Percentiles rank a stretch among this genome's conserved stretches.
These are phyloP conservation scores for Tanozyma kutaoensis DNA, from an alignment of 805 yeast species.

Conservation along the genomic window DNA sequence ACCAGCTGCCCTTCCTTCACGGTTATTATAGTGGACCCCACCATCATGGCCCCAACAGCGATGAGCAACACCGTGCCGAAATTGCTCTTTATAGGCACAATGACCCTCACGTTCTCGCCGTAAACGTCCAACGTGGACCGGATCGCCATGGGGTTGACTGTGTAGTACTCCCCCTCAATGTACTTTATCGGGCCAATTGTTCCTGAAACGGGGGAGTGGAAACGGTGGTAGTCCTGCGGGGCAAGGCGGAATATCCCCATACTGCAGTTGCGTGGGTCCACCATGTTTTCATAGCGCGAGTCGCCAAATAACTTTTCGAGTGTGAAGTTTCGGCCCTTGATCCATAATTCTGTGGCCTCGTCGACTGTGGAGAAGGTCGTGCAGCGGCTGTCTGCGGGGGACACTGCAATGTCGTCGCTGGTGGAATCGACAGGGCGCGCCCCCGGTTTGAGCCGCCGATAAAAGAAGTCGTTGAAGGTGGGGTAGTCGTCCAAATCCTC, in stretches of 20 bases:
- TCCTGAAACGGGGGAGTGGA: slow-evolving; percentile 82
- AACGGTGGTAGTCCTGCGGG: slow-evolving; percentile 94
- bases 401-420: slow-evolving; percentile 33
- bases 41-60: slow-evolving; percentile 98
- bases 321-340: slow-evolving; percentile 72
- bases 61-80: slow-evolving; percentile 72
- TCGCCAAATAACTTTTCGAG: slow-evolving; percentile 45
- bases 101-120: slow-evolving; percentile 78
- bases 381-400: slow-evolving; percentile 85
- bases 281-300: slow-evolving; percentile 23
- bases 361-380: slow-evolving; percentile 49
- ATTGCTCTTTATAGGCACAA: slow-evolving; percentile 63
- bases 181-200: slow-evolving; percentile 46
- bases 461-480: slow-evolving; percentile 85
- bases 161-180: slow-evolving; percentile 85
- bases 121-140: slow-evolving; percentile 80
- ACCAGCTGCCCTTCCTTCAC: slow-evolving; percentile 46
- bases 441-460: slow-evolving; percentile 57
- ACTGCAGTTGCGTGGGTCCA: slow-evolving; percentile 33
- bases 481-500: slow-evolving; percentile 34
- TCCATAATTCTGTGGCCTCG: slow-evolving; percentile 70
- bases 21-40: slow-evolving; percentile 74
- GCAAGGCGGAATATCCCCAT: slow-evolving; percentile 80
- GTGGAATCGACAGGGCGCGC: slow-evolving; percentile 60
- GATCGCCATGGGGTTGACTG: slow-evolving; percentile 96